phyloP scores from a whole-genome alignment of 2,329 filamentous ascomycete species.

The Hypoxylon sp. region DNA sequence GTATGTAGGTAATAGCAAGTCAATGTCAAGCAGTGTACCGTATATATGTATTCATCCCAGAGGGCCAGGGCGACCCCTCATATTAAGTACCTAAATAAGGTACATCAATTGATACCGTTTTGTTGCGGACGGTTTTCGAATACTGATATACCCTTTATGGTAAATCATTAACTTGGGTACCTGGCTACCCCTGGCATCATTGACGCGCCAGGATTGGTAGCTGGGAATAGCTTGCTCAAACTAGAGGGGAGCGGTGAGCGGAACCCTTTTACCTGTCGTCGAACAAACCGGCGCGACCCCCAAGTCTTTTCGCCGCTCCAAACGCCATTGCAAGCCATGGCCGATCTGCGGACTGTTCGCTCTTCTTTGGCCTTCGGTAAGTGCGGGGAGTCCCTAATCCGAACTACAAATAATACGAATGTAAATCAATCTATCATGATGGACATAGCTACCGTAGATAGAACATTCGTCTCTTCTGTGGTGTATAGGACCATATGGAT shows the following conservation, averaged over 20 bases:
- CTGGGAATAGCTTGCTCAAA: constrained; percentile 37
- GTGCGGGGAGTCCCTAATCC: constrained; percentile 47
- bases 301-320: constrained; percentile 23
- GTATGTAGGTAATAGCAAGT: constrained; percentile 11
- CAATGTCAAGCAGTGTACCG: background rate
- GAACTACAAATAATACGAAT: constrained; percentile 38
- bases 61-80: background rate
- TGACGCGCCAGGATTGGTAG: constrained; percentile 37
- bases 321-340: constrained; percentile 42
- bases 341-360: constrained; percentile 42
- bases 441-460: constrained; percentile 4
- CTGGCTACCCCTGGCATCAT: constrained; percentile 40
- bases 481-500: constrained; percentile 31
- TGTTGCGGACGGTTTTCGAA: constrained; percentile 24
- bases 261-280: constrained; percentile 36
- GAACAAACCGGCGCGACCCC: constrained; percentile 36
- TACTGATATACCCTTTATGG: constrained; percentile 29
- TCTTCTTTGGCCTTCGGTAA: constrained; percentile 41
- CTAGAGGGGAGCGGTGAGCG: constrained; percentile 44
- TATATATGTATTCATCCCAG: background rate
- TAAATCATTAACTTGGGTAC: constrained; percentile 27
- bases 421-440: constrained; percentile 21
- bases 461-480: background rate
- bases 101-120: constrained; percentile 15
- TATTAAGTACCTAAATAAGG: background rate